Evolutionary conservation across 345 rosid genomes (phyloP).

Genomic region (Populus davidiana): DNA sequence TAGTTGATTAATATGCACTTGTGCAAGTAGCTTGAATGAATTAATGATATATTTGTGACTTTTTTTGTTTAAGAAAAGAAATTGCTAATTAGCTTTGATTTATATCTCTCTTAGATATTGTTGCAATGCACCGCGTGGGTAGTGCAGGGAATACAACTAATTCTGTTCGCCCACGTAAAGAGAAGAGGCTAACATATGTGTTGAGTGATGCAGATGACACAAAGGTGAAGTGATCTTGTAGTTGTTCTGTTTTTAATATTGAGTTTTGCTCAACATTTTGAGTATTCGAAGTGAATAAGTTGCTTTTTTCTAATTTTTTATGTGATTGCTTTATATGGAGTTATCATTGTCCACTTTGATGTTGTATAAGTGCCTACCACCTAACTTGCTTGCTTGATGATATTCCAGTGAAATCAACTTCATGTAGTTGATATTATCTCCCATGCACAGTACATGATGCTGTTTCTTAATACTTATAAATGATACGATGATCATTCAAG

Average conservation of each 20-base stretch:
- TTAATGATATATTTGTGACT: neutral
- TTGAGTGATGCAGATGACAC: constrained; percentile 69
- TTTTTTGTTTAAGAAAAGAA: neutral
- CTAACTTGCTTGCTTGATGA: neutral
- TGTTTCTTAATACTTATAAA: neutral
- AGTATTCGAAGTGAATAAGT: neutral
- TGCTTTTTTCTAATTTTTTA: neutral
- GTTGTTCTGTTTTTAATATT: neutral
- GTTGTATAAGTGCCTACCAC: neutral
- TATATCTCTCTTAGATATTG: constrained; percentile 31
- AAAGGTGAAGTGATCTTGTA: constrained; percentile 45
- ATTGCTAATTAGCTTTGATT: too few species aligned
- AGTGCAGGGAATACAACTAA: constrained; percentile 87
- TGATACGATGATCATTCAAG: neutral
- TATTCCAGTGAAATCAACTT: neutral
- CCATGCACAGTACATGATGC: neutral
- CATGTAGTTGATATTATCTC: neutral
- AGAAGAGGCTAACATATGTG: constrained; percentile 91
- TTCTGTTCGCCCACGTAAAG: constrained; percentile 90
- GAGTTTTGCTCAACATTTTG: neutral
- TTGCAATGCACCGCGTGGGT: constrained; percentile 98
- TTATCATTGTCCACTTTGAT: neutral
- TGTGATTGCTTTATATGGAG: neutral
- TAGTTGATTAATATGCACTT: neutral
- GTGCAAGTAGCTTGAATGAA: neutral